phyloP scores from a whole-genome alignment of 495 filamentous ascomycete genomes.

The Terfezia claveryi region DNA sequence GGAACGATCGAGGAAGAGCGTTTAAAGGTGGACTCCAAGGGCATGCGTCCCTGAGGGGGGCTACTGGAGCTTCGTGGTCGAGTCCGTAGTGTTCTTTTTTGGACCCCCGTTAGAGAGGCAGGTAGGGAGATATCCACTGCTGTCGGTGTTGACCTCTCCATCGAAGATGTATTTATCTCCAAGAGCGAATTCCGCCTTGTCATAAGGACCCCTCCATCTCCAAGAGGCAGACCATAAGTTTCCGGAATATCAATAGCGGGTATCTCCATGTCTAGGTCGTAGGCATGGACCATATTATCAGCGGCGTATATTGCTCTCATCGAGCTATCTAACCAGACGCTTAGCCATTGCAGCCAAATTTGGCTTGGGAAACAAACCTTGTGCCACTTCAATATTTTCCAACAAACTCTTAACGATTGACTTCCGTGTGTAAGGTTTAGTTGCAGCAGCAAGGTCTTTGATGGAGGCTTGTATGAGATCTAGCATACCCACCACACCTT shows the following conservation, averaged over 20 bases:
- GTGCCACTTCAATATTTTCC: slow-evolving; percentile 55
- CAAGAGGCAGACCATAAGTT: background rate
- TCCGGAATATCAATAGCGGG: slow-evolving; percentile 19
- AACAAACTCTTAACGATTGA: slow-evolving; percentile 39
- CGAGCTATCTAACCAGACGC: slow-evolving; percentile 37
- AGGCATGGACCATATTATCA: slow-evolving; percentile 73
- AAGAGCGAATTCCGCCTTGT: background rate
- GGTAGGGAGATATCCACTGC: background rate
- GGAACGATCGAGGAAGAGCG: background rate
- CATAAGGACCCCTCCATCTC: background rate
- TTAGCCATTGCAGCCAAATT: background rate
- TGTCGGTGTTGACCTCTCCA: background rate
- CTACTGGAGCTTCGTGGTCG: background rate
- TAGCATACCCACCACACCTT: slow-evolving; percentile 66
- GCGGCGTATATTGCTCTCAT: slow-evolving; percentile 58
- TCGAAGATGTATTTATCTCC: background rate
- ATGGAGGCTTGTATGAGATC: slow-evolving; percentile 45
- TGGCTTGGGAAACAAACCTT: slow-evolving; percentile 27
- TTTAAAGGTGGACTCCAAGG: background rate
- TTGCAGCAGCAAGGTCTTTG: no score
- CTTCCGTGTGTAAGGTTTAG: slow-evolving; percentile 21
- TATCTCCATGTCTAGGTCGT: slow-evolving; percentile 65
- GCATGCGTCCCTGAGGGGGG: background rate
- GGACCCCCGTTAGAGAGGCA: background rate
- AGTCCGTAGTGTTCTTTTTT: background rate